These are phyloP conservation scores for Nakazawaea sp. DNA, from an alignment of 805 yeast genomes.

Conservation along the genomic window DNA sequence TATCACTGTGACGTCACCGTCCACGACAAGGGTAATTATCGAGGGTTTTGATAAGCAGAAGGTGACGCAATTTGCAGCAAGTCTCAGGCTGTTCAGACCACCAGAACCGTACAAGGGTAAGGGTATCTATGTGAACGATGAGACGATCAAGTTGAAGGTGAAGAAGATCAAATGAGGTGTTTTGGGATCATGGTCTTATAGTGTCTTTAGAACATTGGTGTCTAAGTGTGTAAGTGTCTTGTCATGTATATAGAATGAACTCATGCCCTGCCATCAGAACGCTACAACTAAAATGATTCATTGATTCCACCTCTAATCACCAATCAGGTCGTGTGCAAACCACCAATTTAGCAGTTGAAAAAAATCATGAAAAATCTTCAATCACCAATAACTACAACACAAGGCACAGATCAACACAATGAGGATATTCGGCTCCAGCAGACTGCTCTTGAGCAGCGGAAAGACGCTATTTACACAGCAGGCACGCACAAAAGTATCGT, in stretches of 20 bases:
- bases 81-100: conserved; percentile 77
- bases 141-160: conserved; percentile 84
- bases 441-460: too few species aligned
- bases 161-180: conserved; percentile 76
- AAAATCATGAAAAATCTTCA: too few species aligned
- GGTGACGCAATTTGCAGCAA: conserved; percentile 83
- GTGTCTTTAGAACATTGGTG: not conserved
- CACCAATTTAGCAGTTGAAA: too few species aligned
- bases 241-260: not conserved
- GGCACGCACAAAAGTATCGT: conserved; percentile 26
- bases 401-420: too few species aligned
- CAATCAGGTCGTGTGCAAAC: too few species aligned
- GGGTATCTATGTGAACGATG: conserved; percentile 89
- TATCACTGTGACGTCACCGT: conserved; percentile 67
- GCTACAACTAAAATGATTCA: too few species aligned
- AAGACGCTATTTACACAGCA: too few species aligned
- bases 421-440: too few species aligned
- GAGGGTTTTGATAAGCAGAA: conserved; percentile 88
- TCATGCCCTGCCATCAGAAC: not conserved
- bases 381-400: too few species aligned
- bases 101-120: conserved; percentile 99
- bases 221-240: too few species aligned
- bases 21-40: conserved; percentile 76
- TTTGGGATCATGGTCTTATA: too few species aligned
- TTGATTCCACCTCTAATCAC: too few species aligned